Percentiles rank a stretch among this genome's conserved stretches.
Conservation (phyloP, 208 protist genomes). For the Leishmania turanica region DNA sequence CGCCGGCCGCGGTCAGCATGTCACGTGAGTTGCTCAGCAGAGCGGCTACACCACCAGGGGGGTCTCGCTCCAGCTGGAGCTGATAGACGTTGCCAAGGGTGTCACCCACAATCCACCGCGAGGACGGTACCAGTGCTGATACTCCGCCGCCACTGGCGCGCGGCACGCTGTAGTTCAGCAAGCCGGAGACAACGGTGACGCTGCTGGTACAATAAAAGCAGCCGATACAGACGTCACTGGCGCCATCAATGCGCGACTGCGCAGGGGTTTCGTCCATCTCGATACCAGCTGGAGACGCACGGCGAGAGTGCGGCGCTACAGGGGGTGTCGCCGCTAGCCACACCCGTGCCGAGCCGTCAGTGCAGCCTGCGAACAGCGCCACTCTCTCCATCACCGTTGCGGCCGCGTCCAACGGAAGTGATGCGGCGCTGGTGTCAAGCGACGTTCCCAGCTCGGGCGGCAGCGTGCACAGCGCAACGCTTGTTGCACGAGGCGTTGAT, state of each 20-base stretch:
- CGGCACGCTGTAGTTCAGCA: neutral
- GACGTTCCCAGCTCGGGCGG: neutral
- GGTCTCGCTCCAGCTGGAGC: slow-evolving; percentile 44
- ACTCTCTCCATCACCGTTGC: slow-evolving; percentile 4
- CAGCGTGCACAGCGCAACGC: slow-evolving; percentile 22
- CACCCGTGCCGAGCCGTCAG: slow-evolving; percentile 33
- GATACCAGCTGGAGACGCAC: neutral
- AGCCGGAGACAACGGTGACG: neutral
- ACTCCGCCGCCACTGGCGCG: neutral
- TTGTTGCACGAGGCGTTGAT: slow-evolving; percentile 5
- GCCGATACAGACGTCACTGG: neutral
- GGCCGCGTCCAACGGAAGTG: neutral
- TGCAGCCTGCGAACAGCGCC: slow-evolving; percentile 30
- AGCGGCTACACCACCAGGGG: slow-evolving; percentile 2
- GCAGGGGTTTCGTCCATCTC: neutral
- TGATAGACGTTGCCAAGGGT: slow-evolving; percentile 78
- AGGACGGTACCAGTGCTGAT: neutral
- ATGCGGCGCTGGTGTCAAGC: neutral
- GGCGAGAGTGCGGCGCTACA: neutral
- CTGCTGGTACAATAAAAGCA: slow-evolving; percentile 5
- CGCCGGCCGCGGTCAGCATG: neutral
- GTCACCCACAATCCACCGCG: slow-evolving; percentile 65
- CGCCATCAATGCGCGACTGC: neutral
- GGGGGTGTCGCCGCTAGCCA: slow-evolving; percentile 9
- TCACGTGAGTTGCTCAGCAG: neutral